A percentile compares a stretch with the other conserved stretches of the same genome.
Evolutionary conservation across 768 basidiomycete genomes (phyloP).

Genomic region (Austroboletus festivus): DNA sequence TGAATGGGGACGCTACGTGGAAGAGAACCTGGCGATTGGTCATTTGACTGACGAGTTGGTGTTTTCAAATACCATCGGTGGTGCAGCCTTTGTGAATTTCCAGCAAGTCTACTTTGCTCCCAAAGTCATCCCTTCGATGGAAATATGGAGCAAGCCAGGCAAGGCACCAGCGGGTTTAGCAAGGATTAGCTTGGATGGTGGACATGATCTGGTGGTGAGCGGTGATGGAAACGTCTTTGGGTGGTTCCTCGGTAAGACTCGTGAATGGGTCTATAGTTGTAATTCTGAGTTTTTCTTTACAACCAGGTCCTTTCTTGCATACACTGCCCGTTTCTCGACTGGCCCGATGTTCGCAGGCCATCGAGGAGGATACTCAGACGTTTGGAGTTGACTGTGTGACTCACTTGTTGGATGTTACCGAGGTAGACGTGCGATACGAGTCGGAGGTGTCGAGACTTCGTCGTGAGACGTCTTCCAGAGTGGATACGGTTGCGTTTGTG

Average conservation of each 20-base stretch:
- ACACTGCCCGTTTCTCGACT: constrained; percentile 56
- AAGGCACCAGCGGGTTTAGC: constrained; percentile 60
- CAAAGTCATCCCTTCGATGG: constrained; percentile 39
- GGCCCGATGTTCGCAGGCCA: constrained; percentile 43
- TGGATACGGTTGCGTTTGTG: constrained; percentile 52
- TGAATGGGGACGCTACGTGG: constrained; percentile 45
- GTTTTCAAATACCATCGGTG: constrained; percentile 38
- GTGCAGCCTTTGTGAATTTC: constrained; percentile 66
- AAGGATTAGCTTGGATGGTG: constrained; percentile 68
- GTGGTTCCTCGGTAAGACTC: constrained; percentile 65
- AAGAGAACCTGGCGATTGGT: constrained; percentile 50
- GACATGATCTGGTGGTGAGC: constrained; percentile 65
- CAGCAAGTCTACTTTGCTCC: constrained; percentile 62
- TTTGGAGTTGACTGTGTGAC: constrained; percentile 66
- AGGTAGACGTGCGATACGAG: constrained; percentile 55
- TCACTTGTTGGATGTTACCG: constrained; percentile 52
- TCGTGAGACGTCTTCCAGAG: constrained; percentile 33
- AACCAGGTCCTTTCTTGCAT: constrained; percentile 37
- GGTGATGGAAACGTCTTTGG: constrained; percentile 62
- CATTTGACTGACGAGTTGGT: constrained; percentile 56
- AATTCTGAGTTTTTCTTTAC: constrained; percentile 1
- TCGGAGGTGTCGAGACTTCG: constrained; percentile 62
- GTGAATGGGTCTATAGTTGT: neutral
- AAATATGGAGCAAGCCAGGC: constrained; percentile 68
- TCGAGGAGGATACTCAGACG: constrained; percentile 46